phyloP scores from a whole-genome alignment of 2,329 filamentous ascomycete species.

The Scopulariopsis brevicaulis region DNA sequence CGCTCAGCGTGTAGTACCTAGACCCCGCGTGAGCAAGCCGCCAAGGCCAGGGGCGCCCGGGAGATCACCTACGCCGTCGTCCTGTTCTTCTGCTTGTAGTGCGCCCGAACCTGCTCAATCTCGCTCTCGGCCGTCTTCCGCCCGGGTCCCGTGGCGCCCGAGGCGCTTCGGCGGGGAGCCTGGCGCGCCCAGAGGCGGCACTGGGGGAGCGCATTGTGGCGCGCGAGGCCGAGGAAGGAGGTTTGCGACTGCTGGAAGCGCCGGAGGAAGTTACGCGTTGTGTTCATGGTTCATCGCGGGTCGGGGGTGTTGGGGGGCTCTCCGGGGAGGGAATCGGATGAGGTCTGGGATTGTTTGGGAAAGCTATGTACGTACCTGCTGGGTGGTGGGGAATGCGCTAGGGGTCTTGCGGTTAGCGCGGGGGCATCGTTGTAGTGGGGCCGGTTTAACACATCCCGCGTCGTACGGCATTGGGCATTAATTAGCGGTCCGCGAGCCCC shows the following conservation, averaged over 20 bases:
- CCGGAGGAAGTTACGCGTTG: constrained; percentile 5
- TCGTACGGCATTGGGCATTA: not conserved
- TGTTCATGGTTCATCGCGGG: constrained; percentile 7
- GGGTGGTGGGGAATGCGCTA: not conserved
- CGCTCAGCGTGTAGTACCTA: constrained; percentile 64
- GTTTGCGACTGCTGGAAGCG: constrained; percentile 4
- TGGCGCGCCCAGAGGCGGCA: constrained; percentile 6
- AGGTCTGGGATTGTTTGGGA: not conserved
- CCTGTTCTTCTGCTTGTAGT: constrained; percentile 56
- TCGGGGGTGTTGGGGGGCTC: not conserved
- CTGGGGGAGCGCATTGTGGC: constrained; percentile 5
- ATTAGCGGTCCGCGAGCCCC: not conserved
- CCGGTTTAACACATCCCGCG: not conserved
- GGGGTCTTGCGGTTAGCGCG: not conserved
- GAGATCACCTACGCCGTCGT: constrained; percentile 36
- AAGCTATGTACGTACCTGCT: not conserved
- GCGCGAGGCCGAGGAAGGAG: constrained; percentile 5
- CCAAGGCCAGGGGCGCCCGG: not conserved
- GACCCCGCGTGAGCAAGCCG: constrained; percentile 2
- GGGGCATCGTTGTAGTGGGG: not conserved
- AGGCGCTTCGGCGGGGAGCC: constrained; percentile 2
- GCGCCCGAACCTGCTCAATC: constrained; percentile 53
- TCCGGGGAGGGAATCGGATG: not conserved
- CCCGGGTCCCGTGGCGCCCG: constrained; percentile 7
- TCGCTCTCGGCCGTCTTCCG: constrained; percentile 16